Conservation (phyloP, 495 filamentous ascomycete genomes). For the Hypoxylon fuscum region DNA sequence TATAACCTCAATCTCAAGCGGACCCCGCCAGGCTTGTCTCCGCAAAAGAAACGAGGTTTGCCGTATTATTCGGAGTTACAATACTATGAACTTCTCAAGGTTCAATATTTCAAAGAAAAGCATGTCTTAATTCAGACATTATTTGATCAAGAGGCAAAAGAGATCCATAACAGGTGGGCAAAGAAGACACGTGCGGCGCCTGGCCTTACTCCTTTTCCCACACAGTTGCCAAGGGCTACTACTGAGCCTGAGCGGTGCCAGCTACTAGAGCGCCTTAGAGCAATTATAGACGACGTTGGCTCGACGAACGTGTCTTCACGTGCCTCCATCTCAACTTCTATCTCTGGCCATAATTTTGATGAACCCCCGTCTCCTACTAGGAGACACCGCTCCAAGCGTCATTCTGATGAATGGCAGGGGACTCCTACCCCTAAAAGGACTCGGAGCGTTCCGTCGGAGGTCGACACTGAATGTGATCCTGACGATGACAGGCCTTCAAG, state of each 20-base stretch:
- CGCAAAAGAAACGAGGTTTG: constrained; percentile 19
- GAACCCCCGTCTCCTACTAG: constrained; percentile 23
- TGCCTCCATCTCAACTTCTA: constrained; percentile 14
- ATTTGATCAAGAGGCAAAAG: constrained; percentile 37
- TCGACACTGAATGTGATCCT: constrained; percentile 34
- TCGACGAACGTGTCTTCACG: constrained; percentile 12
- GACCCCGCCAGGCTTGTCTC: constrained; percentile 27
- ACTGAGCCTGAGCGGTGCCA: constrained; percentile 36
- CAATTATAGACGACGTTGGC: constrained; percentile 33
- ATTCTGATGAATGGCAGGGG: constrained; percentile 27
- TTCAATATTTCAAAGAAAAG: constrained; percentile 32
- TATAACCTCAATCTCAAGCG: constrained; percentile 41
- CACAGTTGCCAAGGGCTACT: constrained; percentile 30
- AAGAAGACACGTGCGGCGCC: constrained; percentile 31
- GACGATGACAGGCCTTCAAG: constrained; percentile 38
- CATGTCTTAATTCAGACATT: constrained; percentile 20
- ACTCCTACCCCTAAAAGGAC: constrained; percentile 23
- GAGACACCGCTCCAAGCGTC: constrained; percentile 19
- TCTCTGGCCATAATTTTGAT: constrained; percentile 8
- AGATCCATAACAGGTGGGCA: constrained; percentile 43
- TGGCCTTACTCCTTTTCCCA: constrained; percentile 29
- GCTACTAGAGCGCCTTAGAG: constrained; percentile 22
- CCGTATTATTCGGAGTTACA: constrained; percentile 34
- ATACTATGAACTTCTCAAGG: constrained; percentile 36
- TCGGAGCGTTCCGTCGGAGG: constrained; percentile 18